A percentile compares a stretch with the other conserved stretches of the same genome.
Evolutionary conservation across 176 grass and related monocot species (phyloP).

Genomic region (Chrysopogon serrulatus): DNA sequence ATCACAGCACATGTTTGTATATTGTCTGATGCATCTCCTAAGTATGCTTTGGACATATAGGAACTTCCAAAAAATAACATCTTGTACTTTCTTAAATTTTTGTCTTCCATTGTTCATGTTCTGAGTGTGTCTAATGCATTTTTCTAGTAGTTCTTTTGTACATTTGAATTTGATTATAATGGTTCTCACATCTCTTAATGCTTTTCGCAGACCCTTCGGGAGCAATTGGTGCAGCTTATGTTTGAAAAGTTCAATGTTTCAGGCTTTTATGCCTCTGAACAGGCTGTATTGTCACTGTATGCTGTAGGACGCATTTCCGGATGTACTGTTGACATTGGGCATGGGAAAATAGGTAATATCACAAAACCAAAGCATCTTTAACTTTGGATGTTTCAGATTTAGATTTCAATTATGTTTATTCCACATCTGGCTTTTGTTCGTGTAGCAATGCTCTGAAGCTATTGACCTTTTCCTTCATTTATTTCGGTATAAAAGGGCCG

Average conservation of each 20-base stretch:
- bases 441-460: not conserved
- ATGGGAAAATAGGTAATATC: conserved; percentile 92
- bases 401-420: not conserved
- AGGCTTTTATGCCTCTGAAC: conserved; percentile 98
- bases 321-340: conserved; percentile 93
- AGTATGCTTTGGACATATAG: not conserved
- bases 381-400: not conserved
- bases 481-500: not conserved
- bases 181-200: not conserved
- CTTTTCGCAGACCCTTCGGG: conserved; percentile 64
- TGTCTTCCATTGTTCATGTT: conserved; percentile 6
- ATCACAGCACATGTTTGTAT: not conserved
- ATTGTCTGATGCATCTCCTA: not conserved
- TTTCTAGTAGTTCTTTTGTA: not conserved
- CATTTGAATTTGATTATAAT: conserved; percentile 21
- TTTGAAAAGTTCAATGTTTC: conserved; percentile 99
- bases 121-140: not conserved
- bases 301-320: conserved; percentile 94
- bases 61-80: not conserved
- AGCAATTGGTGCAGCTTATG: conserved; percentile 91
- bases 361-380: not conserved
- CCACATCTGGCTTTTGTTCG: not conserved
- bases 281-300: conserved; percentile 96
- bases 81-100: not conserved
- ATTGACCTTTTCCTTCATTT: not conserved